phyloP scores from a whole-genome alignment of 495 filamentous ascomycete genomes.

The Aspergillus campestris region DNA sequence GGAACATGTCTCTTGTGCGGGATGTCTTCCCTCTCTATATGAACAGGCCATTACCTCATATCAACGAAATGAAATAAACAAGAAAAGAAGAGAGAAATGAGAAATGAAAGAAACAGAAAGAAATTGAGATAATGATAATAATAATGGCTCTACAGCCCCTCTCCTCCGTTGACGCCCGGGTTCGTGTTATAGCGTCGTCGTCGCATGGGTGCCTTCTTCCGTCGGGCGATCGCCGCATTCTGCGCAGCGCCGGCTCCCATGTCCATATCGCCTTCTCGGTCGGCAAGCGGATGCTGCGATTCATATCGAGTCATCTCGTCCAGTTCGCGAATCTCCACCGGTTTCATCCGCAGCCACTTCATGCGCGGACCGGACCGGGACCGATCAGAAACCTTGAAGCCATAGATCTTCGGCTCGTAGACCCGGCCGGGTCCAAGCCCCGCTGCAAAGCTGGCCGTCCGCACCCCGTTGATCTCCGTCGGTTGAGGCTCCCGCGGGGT shows the following conservation, averaged over 20 bases:
- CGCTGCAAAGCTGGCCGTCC: slow-evolving; percentile 72
- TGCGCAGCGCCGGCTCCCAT: slow-evolving; percentile 23
- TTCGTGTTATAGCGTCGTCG: slow-evolving; percentile 33
- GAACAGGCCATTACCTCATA: too few species aligned
- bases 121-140: background rate
- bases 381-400: slow-evolving; percentile 84
- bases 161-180: slow-evolving; percentile 30
- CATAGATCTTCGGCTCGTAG: slow-evolving; percentile 94
- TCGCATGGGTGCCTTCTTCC: slow-evolving; percentile 46
- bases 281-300: slow-evolving; percentile 27
- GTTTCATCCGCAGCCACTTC: slow-evolving; percentile 88
- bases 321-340: slow-evolving; percentile 66
- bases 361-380: slow-evolving; percentile 84
- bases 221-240: slow-evolving; percentile 31
- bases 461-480: slow-evolving; percentile 71
- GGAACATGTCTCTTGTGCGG: too few species aligned
- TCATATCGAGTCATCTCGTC: slow-evolving; percentile 63
- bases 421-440: slow-evolving; percentile 76
- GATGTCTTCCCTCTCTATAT: too few species aligned
- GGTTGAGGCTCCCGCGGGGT: slow-evolving; percentile 30
- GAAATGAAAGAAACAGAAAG: slow-evolving; percentile 1
- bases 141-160: slow-evolving; percentile 1
- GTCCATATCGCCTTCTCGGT: slow-evolving; percentile 42
- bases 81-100: background rate
- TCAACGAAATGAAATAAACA: background rate